Evolutionary conservation across 2,329 filamentous ascomycete genomes (phyloP), one percentile per base, ranked within the genome.

Genomic region (Trichoderma brevicompactum): DNA sequence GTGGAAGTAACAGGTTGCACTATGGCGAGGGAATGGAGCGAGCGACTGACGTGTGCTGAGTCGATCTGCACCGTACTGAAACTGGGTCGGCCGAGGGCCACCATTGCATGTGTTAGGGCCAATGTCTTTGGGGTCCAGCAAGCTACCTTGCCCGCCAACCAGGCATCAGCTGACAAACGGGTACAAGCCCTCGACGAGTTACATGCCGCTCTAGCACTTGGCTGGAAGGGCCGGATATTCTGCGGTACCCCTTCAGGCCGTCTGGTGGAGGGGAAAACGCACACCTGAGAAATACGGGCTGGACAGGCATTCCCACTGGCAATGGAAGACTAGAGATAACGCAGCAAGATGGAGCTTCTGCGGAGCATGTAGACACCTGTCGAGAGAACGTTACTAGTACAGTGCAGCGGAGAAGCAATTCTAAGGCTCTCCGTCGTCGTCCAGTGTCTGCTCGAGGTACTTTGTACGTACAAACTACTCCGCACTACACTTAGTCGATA

Each of bases 1-100:
- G 70, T 67, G 73, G 72, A 71, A 65, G 64, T 56, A 65, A 54
- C 64, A 65, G 44, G 56, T 65, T 62, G 49, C 64, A 65, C 58
- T 61, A 19, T 66, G 65, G 68, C 62, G 63, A 65, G 64, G 55
- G 58, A 69, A 55, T 63, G 56, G 65, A 65, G 59, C 62, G 56
- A 67, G 61, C 44, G 50, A 66, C 49, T 67, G 66, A 68, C 65
- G 65, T 66, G 66, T 68, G 65, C 64, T 62, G 56, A 62, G 50
- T 65, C 56, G 64, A 65, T 65, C 64, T 49, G 58, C 40, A 34
- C 41, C 56, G 44, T 17, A 40, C 56, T 56, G 60, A 66, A 58
- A 64, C 65, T 19, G 60, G 59, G 44, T 23, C 60, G 59, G 44
- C n/a, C 60, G 54, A 41, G 23, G 38, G 17, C 44, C 44, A 43